Evolutionary conservation across 176 grass and related monocot genomes (phyloP), one percentile per base, ranked within the genome.

Genomic region (Juncus effusus): DNA sequence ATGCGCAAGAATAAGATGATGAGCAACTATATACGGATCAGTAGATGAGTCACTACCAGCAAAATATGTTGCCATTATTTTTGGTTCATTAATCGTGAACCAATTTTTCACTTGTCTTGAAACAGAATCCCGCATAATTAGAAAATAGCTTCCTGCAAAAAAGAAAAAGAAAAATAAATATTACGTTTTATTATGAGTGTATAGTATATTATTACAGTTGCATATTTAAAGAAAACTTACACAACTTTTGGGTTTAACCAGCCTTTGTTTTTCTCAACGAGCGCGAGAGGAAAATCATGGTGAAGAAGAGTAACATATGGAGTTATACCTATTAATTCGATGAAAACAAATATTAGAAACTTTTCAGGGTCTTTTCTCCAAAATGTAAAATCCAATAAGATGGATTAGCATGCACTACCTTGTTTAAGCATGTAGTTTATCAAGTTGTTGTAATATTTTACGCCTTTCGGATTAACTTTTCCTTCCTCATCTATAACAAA

Each of bases 401-500:
- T 47, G 4, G 44, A 47, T 47, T 47, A 47, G 9, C 6, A 6
- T 35, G 44, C 15, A 15, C 7, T 78, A 89, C 86, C 77, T 76
- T 80, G 76, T 16, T 72, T 62, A 54, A 88, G 77, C 40, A 84
- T 54, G 54, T 84, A 81, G 35, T 88, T 57, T 65, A 88, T 88
- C 55, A 88, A 56, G 67, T 69, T 88, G 16, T 88, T 84, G 72
- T 84, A 88, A 35, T 88, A 80, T 0, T 78, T 74, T 40, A 88
- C 79, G 73, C 85, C 85, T 59, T 84, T 74, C 63, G 56, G 38
- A 38, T 88, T 84, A 36, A 84, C 72, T 63, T 13, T 60, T 40
- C 85, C 81, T 49, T 76, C 78, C 2, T 64, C 77, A 39, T 81
- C 85, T 77, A 16, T 47, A 28, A 28, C 19, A 28, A 28, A 28